Base-by-base conservation (phyloP, 2,329 filamentous ascomycete genomes). In the Huntiella abstrusa region DNA sequence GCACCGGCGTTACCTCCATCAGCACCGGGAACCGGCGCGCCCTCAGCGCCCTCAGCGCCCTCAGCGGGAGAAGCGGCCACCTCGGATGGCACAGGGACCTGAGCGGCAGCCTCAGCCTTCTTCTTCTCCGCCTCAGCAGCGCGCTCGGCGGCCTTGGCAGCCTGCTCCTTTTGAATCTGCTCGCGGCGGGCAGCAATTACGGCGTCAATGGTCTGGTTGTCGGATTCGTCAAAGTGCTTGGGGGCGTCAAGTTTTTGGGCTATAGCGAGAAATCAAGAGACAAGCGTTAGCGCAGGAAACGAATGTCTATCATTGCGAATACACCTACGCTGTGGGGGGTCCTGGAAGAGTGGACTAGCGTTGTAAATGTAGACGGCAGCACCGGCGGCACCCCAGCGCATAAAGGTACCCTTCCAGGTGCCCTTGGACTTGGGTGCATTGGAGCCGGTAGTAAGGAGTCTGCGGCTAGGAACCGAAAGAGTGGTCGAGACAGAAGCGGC, bases 321-420 rank as follows among this genome's bases (percentile, higher is more conserved):
- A 34, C 11, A 47, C 51, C 45, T 36, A 93, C 86, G 71, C 54
- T 72, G 63, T 33, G 77, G 73, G 61, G 92, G 80, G 56, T 95
- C 84, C 12, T 86, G 83, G 61, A 96, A 96, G 16, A 85, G 69
- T 46, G 77, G 73, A 57, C 80, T 88, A 5, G 86, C 95, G 67
- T 86, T 93, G 63, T 96, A 98, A 63, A 83, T 95, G 66, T 96
- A 98, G 43, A 96, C 65, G 40, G 80, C 77, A 15, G 72, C 84
- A 49, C 68, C 70, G 0, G 84, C 87, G 47, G 91, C 59, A 53
- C 77, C 83, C 74, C 85, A 80, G 66, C 88, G 73, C 55, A 74
- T 60, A 3, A 70, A 70, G 44, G 77, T 70, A 60, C 77, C 80
- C 71, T 87, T 93, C 83, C 84, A 94, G 59, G 77, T 82, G 60